Evolutionary conservation across 2,329 filamentous ascomycete genomes (phyloP), one percentile per base, ranked within the genome.

Genomic region (Diaporthe citriasiana): DNA sequence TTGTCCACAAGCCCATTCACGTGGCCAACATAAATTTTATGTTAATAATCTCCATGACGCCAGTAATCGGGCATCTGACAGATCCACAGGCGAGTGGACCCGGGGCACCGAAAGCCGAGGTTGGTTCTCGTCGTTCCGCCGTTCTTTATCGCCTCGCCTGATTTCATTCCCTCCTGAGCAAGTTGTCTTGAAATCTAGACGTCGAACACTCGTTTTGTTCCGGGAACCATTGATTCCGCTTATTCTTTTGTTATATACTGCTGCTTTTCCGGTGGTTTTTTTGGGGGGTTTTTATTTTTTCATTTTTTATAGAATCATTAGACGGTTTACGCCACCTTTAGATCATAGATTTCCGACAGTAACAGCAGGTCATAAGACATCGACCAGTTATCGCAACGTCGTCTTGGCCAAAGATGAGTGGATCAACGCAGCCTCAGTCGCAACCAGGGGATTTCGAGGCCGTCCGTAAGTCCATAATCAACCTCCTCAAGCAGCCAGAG

Each of bases 401-500:
- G n/a, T 47, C n/a, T 22, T 12, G 25, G 40, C 35, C 35, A 30
- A 72, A 42, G 47, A 75, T 75, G 72, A 53, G 25, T 40, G n/a
- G 38, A 40, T 63, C 69, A 35, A 47, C 53, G 9, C 60, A 65
- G 17, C n/a, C 8, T 35, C 45, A 45, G n/a, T 74, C 65, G 1
- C 42, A 56, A 7, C 40, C 70, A 17, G 91, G 93, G 53, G 93
- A 94, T 84, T 87, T 93, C 77, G 88, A 88, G 59, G 85, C 87
- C 53, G 89, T 91, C 77, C 86, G 86, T 65, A 85, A 86, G 77
- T 89, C 90, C 77, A 87, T 91, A 71, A 82, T 82, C 75, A 83
- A 83, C 35, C 85, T 90, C 71, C 82, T 91, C 60, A 83, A 88
- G 75, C 89, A 92, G 79, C 90, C 91, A 30, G 89, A 85, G 76